phyloP scores from a whole-genome alignment of 2,329 filamentous ascomycete species.

The Fusarium phyllophilum region DNA sequence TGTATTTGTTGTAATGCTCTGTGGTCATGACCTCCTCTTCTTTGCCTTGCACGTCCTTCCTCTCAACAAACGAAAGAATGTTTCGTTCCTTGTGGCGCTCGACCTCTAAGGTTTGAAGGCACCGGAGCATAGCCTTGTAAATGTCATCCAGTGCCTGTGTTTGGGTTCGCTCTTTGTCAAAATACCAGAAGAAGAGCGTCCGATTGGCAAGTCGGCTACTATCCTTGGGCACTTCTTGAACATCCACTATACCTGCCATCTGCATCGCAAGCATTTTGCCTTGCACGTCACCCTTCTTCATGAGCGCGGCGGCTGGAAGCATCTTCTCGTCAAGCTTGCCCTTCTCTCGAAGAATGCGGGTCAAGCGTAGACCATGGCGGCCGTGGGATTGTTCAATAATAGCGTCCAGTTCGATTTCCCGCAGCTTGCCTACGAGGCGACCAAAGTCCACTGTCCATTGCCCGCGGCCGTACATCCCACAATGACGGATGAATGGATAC shows the following conservation, averaged over 20 bases:
- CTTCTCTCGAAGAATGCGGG: constrained; percentile 84
- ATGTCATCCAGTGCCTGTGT: constrained; percentile 79
- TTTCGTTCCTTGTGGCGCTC: constrained; percentile 78
- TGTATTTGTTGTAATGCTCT: constrained; percentile 74
- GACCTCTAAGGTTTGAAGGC: constrained; percentile 80
- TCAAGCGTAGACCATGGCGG: constrained; percentile 79
- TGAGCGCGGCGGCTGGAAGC: constrained; percentile 80
- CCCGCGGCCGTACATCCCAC: constrained; percentile 69
- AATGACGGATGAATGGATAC: constrained; percentile 74
- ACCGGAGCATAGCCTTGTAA: constrained; percentile 90
- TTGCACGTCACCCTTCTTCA: constrained; percentile 87
- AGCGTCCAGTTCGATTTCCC: constrained; percentile 82
- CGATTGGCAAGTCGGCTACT: constrained; percentile 82
- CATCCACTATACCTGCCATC: constrained; percentile 84
- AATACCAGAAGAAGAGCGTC: constrained; percentile 93
- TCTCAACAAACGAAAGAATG: constrained; percentile 82
- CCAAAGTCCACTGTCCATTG: constrained; percentile 88
- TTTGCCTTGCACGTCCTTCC: constrained; percentile 85
- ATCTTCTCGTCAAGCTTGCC: constrained; percentile 97
- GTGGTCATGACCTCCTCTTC: constrained; percentile 83
- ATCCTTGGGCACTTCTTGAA: constrained; percentile 94
- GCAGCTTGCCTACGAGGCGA: constrained; percentile 74
- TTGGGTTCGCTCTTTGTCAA: constrained; percentile 78
- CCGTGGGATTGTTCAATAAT: constrained; percentile 83
- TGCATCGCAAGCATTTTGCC: constrained; percentile 87